Evolutionary conservation across 2,329 filamentous ascomycete genomes (phyloP).

Genomic region (Grosmannia serpens): DNA sequence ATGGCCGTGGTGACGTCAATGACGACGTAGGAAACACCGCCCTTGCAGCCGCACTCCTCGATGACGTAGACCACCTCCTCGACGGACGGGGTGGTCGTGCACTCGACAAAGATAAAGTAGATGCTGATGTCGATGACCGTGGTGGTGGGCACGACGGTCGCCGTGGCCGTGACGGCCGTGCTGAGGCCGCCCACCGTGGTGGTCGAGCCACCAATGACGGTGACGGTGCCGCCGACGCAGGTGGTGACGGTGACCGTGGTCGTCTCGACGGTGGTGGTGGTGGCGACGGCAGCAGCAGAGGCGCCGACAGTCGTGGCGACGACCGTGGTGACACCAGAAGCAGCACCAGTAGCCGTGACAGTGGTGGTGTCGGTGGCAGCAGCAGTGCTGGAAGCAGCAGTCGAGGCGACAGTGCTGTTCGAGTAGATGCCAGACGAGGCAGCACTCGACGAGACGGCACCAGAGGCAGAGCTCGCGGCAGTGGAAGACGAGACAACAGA

Average conservation of each 20-base stretch:
- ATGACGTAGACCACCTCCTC: slow-evolving; percentile 4
- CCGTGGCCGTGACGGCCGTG: not conserved
- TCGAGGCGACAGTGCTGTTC: not conserved
- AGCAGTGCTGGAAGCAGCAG: not conserved
- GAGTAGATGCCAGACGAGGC: not conserved
- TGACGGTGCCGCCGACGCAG: not conserved
- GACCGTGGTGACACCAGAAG: not conserved
- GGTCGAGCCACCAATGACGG: not conserved
- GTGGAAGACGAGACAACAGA: not conserved
- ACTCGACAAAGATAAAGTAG: slow-evolving; percentile 2
- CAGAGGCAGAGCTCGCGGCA: not conserved
- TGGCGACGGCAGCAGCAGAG: not conserved
- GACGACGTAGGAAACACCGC: slow-evolving; percentile 1
- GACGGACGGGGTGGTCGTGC: not conserved
- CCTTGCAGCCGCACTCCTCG: slow-evolving; percentile 3
- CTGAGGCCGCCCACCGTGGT: not conserved
- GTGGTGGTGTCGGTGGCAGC: not conserved
- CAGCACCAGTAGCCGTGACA: not conserved
- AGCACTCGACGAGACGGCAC: not conserved
- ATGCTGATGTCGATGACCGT: not conserved
- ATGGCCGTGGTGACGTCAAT: not conserved
- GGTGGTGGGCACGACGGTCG: not conserved
- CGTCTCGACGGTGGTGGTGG: not conserved
- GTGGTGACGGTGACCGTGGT: not conserved
- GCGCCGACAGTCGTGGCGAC: not conserved